Evolutionary conservation across 2,329 filamentous ascomycete species (phyloP).

Genomic region (Acrodontium crateriforme): DNA sequence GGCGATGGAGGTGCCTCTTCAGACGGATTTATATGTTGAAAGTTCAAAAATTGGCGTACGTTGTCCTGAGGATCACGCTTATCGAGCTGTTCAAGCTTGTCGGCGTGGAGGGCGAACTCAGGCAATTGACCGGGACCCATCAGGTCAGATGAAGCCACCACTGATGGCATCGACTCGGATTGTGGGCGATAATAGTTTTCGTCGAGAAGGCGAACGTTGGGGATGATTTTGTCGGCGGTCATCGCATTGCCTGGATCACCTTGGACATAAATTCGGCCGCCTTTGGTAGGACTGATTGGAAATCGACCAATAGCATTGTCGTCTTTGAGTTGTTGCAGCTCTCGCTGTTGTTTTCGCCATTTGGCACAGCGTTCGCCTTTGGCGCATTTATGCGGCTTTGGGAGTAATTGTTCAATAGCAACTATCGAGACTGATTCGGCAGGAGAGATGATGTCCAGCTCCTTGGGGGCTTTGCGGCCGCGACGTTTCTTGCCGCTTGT

Average conservation of each 20-base stretch:
- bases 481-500: conserved; percentile 24
- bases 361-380: conserved; percentile 80
- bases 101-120: conserved; percentile 56
- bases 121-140: conserved; percentile 57
- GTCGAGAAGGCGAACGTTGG: conserved; percentile 30
- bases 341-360: conserved; percentile 65
- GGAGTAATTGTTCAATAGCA: conserved; percentile 77
- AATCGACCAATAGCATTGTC: conserved; percentile 42
- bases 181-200: conserved; percentile 42
- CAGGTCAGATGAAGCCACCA: conserved; percentile 83
- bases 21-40: conserved; percentile 52
- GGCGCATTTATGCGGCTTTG: conserved; percentile 68
- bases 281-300: conserved; percentile 48
- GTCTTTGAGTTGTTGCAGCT: conserved; percentile 59
- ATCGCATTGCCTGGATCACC: conserved; percentile 66
- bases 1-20: conserved; percentile 53
- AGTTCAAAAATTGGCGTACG: conserved; percentile 77
- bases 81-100: conserved; percentile 54
- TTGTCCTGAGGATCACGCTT: conserved; percentile 78
- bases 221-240: conserved; percentile 42
- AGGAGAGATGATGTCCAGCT: conserved; percentile 58
- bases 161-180: conserved; percentile 64
- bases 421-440: conserved; percentile 82
- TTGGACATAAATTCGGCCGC: conserved; percentile 60
- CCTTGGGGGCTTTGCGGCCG: conserved; percentile 25